These are phyloP conservation scores for Pseudozyma hubeiensis DNA, from an alignment of 1,284 basidiomycete species.

Conservation along the genomic window DNA sequence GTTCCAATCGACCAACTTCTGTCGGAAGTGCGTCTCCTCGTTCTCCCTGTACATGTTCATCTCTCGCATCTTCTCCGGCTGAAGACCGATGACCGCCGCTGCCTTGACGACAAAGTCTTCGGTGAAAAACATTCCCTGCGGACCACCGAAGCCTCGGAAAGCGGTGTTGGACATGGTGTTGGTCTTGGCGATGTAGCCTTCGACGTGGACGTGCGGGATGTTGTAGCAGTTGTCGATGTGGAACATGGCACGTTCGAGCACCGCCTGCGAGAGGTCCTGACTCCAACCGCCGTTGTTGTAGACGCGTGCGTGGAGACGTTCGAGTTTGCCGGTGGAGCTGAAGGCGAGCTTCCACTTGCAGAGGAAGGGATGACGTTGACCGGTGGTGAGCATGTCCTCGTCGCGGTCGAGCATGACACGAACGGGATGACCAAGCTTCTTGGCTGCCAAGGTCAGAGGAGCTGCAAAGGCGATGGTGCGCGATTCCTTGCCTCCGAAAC, in stretches of 20 bases:
- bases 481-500: conserved; percentile 69
- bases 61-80: conserved; percentile 66
- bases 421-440: conserved; percentile 66
- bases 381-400: conserved; percentile 68
- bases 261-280: conserved; percentile 68
- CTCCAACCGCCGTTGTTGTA: conserved; percentile 69
- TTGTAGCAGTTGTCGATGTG: conserved; percentile 67
- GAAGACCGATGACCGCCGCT: conserved; percentile 64
- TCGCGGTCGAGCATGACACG: conserved; percentile 69
- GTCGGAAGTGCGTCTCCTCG: conserved; percentile 68
- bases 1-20: conserved; percentile 68
- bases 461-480: conserved; percentile 53
- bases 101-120: conserved; percentile 67
- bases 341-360: conserved; percentile 68
- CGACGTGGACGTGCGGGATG: conserved; percentile 64
- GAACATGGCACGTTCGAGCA: conserved; percentile 68
- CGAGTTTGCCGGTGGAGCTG: conserved; percentile 65
- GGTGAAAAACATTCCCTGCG: conserved; percentile 68
- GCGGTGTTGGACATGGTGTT: conserved; percentile 70
- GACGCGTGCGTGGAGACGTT: conserved; percentile 64
- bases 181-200: conserved; percentile 67
- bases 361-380: conserved; percentile 69
- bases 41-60: conserved; percentile 68
- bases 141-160: conserved; percentile 69
- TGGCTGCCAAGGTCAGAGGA: conserved; percentile 64